Percentiles rank a stretch among this genome's conserved stretches.
Evolutionary conservation across 305 asterid genomes (phyloP).

Genomic region (Fraxinus velutina): DNA sequence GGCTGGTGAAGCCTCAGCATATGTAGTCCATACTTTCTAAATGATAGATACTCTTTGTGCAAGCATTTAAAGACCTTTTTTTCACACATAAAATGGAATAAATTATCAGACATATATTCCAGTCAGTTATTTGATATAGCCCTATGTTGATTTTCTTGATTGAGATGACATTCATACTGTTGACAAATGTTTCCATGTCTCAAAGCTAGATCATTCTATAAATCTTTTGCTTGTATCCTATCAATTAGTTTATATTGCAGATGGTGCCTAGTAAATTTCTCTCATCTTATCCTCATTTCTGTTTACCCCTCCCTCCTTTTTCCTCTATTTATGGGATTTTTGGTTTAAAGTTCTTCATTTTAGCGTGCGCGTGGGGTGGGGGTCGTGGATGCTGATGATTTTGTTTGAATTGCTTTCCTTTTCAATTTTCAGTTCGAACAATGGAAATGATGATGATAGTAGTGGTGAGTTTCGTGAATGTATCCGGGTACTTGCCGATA

Average conservation of each 20-base stretch:
- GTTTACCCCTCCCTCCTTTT: not conserved
- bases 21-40: not conserved
- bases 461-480: conserved; percentile 17
- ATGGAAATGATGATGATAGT: conserved; percentile 67
- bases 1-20: not conserved
- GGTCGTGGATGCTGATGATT: conserved; percentile 12
- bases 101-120: not conserved
- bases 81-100: not conserved
- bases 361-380: conserved; percentile 1
- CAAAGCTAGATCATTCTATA: not conserved
- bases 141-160: not conserved
- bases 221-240: not conserved
- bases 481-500: not conserved
- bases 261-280: not conserved
- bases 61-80: not conserved
- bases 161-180: not conserved
- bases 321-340: not conserved
- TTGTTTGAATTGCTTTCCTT: conserved; percentile 15
- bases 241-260: not conserved
- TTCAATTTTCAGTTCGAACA: conserved; percentile 47
- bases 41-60: not conserved
- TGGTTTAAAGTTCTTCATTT: not conserved
- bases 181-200: not conserved
- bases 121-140: not conserved
- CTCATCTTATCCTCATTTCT: not conserved